Percentiles rank a stretch among this genome's conserved stretches.
These are phyloP conservation scores for Coelastrella sp. DNA, from an alignment of 139 green algal species.

Conservation along the genomic window DNA sequence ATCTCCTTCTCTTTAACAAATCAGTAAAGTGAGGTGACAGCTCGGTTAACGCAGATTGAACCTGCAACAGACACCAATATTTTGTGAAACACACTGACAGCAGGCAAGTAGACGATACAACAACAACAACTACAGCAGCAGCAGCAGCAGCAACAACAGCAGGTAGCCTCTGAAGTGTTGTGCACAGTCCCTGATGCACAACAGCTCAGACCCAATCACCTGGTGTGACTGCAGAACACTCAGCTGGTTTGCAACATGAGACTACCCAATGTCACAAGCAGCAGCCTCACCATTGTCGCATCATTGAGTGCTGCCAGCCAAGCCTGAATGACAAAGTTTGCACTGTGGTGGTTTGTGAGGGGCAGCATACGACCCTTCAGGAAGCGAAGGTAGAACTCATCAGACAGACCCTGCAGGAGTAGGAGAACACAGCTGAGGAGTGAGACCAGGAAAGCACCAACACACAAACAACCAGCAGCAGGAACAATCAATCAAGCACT, in stretches of 20 bases:
- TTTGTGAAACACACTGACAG: too few species aligned
- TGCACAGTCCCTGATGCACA: too few species aligned
- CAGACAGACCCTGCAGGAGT: slow-evolving; percentile 47
- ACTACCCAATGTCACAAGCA: too few species aligned
- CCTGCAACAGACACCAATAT: not conserved
- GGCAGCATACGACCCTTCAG: slow-evolving; percentile 57
- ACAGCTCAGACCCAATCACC: too few species aligned
- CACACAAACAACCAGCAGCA: too few species aligned
- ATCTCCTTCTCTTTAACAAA: slow-evolving; percentile 70
- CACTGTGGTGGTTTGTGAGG: slow-evolving; percentile 69
- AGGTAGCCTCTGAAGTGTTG: not conserved
- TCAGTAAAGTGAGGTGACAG: slow-evolving; percentile 59
- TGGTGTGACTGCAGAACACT: too few species aligned
- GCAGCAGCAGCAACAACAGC: not conserved
- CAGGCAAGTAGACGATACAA: too few species aligned
- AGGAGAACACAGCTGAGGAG: not conserved
- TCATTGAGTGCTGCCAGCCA: slow-evolving; percentile 62
- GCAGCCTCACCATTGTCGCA: too few species aligned
- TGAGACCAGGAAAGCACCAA: too few species aligned
- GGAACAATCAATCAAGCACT: too few species aligned
- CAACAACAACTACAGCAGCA: too few species aligned
- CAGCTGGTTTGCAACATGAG: too few species aligned
- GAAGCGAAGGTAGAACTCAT: slow-evolving; percentile 57
- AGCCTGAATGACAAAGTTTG: slow-evolving; percentile 86
- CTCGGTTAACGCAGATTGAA: not conserved